Evolutionary conservation across 306 rosid genomes (phyloP), one percentile per base, ranked within the genome.

Genomic region (Hippophae rhamnoides): DNA sequence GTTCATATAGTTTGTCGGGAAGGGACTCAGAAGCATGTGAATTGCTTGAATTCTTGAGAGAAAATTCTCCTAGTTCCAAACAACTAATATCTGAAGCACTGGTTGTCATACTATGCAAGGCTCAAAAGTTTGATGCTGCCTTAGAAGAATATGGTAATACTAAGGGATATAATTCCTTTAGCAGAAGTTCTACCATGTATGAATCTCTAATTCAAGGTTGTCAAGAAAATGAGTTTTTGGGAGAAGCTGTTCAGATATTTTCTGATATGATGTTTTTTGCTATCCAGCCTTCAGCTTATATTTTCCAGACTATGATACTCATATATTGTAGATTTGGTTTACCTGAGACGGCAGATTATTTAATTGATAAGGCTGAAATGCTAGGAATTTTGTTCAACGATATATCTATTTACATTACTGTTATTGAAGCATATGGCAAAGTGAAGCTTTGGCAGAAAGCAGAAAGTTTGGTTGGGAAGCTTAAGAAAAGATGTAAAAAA

Each of bases 281-380:
- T 66, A 76, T 85, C 38, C 80, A 85, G 64, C 82, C 84, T 57
- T 79, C 96, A 25, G 74, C 79, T 64, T 51, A 25, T 72, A 71
- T 90, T 44, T 90, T 77, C 78, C 83, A 65, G 69, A 57, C 41
- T 44, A 87, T 90, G 96, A 81, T 69, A 69, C 76, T 65, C 61
- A 76, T 81, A 54, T 78, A 87, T 62, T 90, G 96, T 66, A 78
- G 63, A 65, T 62, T 74, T 72, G 81, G 81, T 74, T 83, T 81
- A 60, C 98, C 98, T 1, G 98, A 90, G 81, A 83, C 90, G 57
- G 98, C 96, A 8, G 92, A 90, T 53, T 77, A 79, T 67, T 76
- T 90, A 65, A 61, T 90, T 75, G 76, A 78, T 63, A 71, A 74
- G 72, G 95, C 82, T 41, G 92, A 74, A 61, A 74, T 57, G 53